Conservation (phyloP, 2,329 filamentous ascomycete genomes). For the Botryotinia globosa region DNA sequence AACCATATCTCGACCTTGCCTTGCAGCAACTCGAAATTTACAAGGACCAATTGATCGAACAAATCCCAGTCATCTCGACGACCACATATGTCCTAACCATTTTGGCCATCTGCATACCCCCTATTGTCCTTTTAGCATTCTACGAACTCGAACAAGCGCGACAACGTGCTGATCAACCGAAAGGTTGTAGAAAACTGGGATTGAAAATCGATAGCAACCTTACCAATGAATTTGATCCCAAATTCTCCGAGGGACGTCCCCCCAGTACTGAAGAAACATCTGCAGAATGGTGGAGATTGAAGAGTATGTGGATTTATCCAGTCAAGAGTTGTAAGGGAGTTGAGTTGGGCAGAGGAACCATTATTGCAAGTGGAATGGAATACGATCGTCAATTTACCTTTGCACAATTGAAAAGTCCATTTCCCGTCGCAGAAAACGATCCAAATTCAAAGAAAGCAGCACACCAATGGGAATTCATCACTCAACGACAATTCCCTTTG, state of each 20-base stretch:
- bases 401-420: conserved; percentile 60
- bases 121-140: conserved; percentile 36
- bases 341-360: conserved; percentile 62
- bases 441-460: conserved; percentile 42
- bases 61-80: conserved; percentile 35
- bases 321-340: conserved; percentile 79
- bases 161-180: conserved; percentile 40
- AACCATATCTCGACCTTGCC: conserved; percentile 32
- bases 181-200: conserved; percentile 53
- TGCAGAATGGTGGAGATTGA: conserved; percentile 48
- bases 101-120: conserved; percentile 36
- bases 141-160: conserved; percentile 37
- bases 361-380: conserved; percentile 68
- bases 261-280: conserved; percentile 39
- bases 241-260: conserved; percentile 44
- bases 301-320: conserved; percentile 77
- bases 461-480: conserved; percentile 67
- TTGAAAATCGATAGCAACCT: conserved; percentile 51
- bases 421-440: conserved; percentile 42
- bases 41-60: conserved; percentile 32
- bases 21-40: conserved; percentile 34
- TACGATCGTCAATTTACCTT: conserved; percentile 84
- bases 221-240: conserved; percentile 53
- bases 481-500: conserved; percentile 64
- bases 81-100: conserved; percentile 36